Evolutionary conservation across 495 filamentous ascomycete species (phyloP).

Genomic region (Delitschia confertaspora): DNA sequence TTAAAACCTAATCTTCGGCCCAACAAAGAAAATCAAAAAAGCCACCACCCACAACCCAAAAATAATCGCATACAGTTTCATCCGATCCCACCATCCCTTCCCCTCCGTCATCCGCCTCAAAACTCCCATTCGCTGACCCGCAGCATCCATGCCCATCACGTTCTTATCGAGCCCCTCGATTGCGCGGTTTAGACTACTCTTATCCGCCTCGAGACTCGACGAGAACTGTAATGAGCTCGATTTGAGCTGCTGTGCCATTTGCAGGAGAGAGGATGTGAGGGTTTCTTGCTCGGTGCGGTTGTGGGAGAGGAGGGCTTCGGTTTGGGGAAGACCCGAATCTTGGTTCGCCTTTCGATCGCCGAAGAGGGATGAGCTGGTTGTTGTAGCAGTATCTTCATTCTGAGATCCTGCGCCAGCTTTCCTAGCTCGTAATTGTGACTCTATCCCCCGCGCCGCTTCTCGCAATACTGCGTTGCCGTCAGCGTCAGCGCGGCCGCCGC

Average conservation of each 20-base stretch:
- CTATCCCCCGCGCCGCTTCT: conserved; percentile 20
- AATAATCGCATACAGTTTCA: conserved; percentile 78
- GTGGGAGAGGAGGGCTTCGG: conserved; percentile 61
- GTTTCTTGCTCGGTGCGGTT: conserved; percentile 74
- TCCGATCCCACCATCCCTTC: conserved; percentile 74
- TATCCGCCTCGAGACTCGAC: conserved; percentile 60
- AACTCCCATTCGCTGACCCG: conserved; percentile 63
- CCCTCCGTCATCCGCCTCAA: conserved; percentile 71
- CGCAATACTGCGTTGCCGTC: conserved; percentile 19
- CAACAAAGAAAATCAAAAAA: conserved; percentile 65
- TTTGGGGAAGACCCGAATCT: conserved; percentile 34
- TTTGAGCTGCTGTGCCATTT: conserved; percentile 72
- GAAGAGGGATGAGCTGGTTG: conserved; percentile 29
- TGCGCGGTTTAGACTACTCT: conserved; percentile 57
- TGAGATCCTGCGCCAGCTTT: conserved; percentile 4
- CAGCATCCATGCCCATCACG: conserved; percentile 60
- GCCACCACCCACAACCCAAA: conserved; percentile 66
- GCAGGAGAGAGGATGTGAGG: conserved; percentile 70
- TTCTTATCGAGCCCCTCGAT: conserved; percentile 68
- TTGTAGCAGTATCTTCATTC: conserved; percentile 13
- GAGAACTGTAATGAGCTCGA: conserved; percentile 61
- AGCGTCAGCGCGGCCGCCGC: conserved; percentile 9
- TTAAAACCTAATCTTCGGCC: conserved; percentile 80
- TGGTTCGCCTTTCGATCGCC: conserved; percentile 13
- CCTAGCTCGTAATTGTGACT: conserved; percentile 32